Evolutionary conservation across 2,329 filamentous ascomycete genomes (phyloP), one percentile per base, ranked within the genome.

Genomic region (Cercospora nicotianae): DNA sequence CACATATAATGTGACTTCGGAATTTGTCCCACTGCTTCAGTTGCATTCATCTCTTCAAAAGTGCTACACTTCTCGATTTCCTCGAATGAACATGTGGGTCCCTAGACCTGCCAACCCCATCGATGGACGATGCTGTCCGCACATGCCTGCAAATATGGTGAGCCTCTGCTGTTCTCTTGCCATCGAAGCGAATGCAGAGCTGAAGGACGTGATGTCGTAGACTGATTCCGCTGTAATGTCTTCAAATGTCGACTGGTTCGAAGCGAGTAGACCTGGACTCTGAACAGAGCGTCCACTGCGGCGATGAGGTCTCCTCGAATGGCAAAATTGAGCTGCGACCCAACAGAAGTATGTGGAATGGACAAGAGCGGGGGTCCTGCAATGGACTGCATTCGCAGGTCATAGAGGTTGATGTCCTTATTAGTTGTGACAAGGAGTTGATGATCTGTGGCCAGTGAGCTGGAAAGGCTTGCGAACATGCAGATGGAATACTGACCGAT

Each of bases 231-330:
- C 33, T 18, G 28, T 51, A 75, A 39, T 5, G 71, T 70, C 31
- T 60, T 68, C 39, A 75, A 16, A 36, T 59, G 53, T 48, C 53
- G 65, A 16, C 74, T 73, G 2, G 67, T 67, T 1, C 68, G 65
- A 9, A 76, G 57, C 20, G 72, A 74, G 48, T 74, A 73, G n/a
- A 70, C 60, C 60, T 74, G 70, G 1, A 77, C 51, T 13, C 70
- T 65, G 60, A 72, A 69, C 39, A 67, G 51, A 30, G 63, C 55
- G 60, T 75, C 73, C 6, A 69, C 51, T 9, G 74, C 74, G 16
- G 74, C 72, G 8, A 76, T 42, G 13, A 73, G 20, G 23, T 67
- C 62, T 10, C 61, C 64, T 20, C 63, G 39, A 3, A 67, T n/a
- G 26, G 63, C 63, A 30, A 63, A 65, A 33, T 68, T 45, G 13